Conservation (phyloP, 768 basidiomycete species). For the Mycena polygramma region DNA sequence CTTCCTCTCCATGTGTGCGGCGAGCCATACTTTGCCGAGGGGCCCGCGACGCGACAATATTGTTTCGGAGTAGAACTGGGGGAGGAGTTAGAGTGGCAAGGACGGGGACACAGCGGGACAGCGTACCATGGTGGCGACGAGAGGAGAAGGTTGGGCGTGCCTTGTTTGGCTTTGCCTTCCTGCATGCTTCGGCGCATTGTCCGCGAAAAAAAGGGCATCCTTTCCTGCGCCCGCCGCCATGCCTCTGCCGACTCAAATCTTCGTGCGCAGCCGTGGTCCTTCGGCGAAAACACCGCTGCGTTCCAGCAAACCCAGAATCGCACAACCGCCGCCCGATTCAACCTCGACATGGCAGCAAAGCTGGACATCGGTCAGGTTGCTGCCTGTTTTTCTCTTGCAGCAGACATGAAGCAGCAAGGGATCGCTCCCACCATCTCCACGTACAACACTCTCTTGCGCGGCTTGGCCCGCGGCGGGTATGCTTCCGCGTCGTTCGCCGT, state of each 20-base stretch:
- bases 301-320: constrained; percentile 42
- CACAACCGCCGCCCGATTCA: constrained; percentile 46
- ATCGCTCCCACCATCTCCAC: constrained; percentile 66
- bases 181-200: constrained; percentile 27
- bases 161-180: constrained; percentile 14
- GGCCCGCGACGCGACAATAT: constrained; percentile 95
- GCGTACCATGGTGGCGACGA: constrained; percentile 47
- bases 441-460: constrained; percentile 70
- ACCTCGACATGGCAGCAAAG: constrained; percentile 44
- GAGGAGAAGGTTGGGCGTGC: constrained; percentile 34
- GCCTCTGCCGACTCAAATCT: constrained; percentile 24
- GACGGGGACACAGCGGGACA: neutral
- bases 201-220: constrained; percentile 18
- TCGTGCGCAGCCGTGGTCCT: constrained; percentile 47
- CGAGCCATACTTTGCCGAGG: constrained; percentile 97
- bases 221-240: constrained; percentile 21
- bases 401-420: constrained; percentile 69
- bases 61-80: constrained; percentile 91
- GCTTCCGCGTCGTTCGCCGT: constrained; percentile 73
- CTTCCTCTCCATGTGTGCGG: constrained; percentile 98
- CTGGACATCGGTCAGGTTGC: constrained; percentile 51
- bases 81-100: constrained; percentile 29
- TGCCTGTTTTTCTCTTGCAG: constrained; percentile 59
- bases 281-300: constrained; percentile 36
- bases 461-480: constrained; percentile 57